Percentiles rank a stretch among this genome's conserved stretches.
These are phyloP conservation scores for Crepidotus variabilis DNA, from an alignment of 768 basidiomycete genomes.

Conservation along the genomic window DNA sequence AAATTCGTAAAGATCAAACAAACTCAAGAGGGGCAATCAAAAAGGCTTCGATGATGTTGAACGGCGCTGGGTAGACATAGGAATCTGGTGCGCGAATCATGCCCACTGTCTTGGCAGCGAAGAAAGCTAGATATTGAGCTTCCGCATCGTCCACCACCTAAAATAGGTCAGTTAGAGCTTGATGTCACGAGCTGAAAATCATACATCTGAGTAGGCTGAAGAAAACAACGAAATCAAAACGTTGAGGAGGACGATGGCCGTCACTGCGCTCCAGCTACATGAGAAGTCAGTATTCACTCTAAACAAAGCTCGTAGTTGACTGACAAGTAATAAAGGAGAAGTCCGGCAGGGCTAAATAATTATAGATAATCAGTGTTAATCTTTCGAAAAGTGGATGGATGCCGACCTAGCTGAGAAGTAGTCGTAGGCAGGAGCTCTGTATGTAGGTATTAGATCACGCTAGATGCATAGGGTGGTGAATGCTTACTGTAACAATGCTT, in stretches of 20 bases:
- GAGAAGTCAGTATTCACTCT: not conserved
- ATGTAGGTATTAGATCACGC: conserved; percentile 1
- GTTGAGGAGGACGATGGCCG: conserved; percentile 84
- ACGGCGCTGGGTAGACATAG: conserved; percentile 89
- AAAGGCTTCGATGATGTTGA: conserved; percentile 82
- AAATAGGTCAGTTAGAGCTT: not conserved
- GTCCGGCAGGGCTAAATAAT: conserved; percentile 44
- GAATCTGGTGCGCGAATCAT: conserved; percentile 87
- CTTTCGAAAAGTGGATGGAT: conserved; percentile 3
- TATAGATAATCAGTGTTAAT: conserved; percentile 1
- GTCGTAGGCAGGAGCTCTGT: conserved; percentile 66
- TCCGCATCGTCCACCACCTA: conserved; percentile 82
- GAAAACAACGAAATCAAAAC: conserved; percentile 95
- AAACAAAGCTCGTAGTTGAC: conserved; percentile 17
- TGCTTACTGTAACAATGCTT: conserved; percentile 81
- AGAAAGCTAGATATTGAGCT: conserved; percentile 88
- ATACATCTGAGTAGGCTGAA: conserved; percentile 85
- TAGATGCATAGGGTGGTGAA: not conserved
- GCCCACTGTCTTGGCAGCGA: conserved; percentile 78
- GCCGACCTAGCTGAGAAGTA: conserved; percentile 54
- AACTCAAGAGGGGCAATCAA: conserved; percentile 87
- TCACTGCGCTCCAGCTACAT: conserved; percentile 75
- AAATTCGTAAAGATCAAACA: conserved; percentile 23
- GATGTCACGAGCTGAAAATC: conserved; percentile 15
- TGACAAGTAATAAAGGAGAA: conserved; percentile 78